These are phyloP conservation scores for Kandelia obovata DNA, from an alignment of 345 rosid genomes.

Conservation along the genomic window DNA sequence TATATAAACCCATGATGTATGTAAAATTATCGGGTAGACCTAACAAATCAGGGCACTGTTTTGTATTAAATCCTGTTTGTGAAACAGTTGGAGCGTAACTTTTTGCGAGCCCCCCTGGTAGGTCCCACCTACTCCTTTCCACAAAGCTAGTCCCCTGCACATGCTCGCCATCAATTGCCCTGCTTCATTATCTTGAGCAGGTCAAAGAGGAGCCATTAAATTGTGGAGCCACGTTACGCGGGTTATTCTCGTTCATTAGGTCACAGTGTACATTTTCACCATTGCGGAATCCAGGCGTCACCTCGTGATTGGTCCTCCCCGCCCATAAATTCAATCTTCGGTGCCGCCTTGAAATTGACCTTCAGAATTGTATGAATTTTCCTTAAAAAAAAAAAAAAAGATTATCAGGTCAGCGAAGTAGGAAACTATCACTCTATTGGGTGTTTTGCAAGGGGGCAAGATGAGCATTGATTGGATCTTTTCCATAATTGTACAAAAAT, in stretches of 20 bases:
- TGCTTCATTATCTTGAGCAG: not conserved
- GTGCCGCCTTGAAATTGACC: constrained; percentile 1
- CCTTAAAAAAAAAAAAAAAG: too few relatives aligned
- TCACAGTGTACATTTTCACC: not conserved
- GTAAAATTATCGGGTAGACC: too few relatives aligned
- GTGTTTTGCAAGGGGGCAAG: not conserved
- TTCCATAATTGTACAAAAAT: not conserved
- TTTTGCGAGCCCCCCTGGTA: too few relatives aligned
- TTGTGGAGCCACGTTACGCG: not conserved
- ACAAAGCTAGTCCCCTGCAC: not conserved
- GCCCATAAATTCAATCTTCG: not conserved
- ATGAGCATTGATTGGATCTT: not conserved
- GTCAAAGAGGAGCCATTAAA: not conserved
- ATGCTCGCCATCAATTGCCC: not conserved
- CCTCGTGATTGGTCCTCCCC: not conserved
- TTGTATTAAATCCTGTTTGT: too few relatives aligned
- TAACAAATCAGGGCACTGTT: too few relatives aligned
- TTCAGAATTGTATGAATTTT: too few relatives aligned
- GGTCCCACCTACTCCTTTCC: not conserved
- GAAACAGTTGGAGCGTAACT: too few relatives aligned
- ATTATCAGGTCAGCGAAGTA: too few relatives aligned
- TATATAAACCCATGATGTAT: too few relatives aligned
- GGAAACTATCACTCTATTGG: not conserved
- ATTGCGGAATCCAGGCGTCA: not conserved
- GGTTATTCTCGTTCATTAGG: not conserved